Evolutionary conservation across 2,329 filamentous ascomycete genomes (phyloP).

Genomic region (Diaporthe ilicicola): DNA sequence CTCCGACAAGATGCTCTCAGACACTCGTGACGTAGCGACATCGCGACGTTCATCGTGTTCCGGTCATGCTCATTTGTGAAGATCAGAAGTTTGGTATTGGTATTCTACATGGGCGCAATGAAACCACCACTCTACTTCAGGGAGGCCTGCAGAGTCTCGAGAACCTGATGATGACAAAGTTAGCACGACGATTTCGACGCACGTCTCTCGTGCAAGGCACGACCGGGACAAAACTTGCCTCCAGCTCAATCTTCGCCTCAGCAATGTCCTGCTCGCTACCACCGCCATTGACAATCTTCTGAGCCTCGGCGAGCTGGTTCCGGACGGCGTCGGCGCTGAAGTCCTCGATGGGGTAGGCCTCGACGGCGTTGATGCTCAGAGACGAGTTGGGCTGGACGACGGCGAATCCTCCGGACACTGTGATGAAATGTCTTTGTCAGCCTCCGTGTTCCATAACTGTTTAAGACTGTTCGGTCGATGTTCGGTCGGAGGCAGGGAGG

Average conservation of each 20-base stretch:
- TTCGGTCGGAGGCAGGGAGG: neutral
- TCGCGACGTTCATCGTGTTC: neutral
- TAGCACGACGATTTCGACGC: conserved; percentile 41
- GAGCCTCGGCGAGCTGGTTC: conserved; percentile 90
- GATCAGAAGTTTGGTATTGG: conserved; percentile 27
- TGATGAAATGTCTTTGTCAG: conserved; percentile 29
- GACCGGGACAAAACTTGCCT: conserved; percentile 66
- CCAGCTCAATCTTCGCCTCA: conserved; percentile 98
- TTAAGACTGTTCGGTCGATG: neutral
- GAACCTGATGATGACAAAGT: conserved; percentile 65
- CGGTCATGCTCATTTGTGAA: neutral
- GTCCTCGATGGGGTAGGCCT: conserved; percentile 93
- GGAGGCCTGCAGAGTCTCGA: conserved; percentile 82
- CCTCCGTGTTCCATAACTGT: neutral
- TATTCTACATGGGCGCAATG: conserved; percentile 48
- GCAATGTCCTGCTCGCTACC: conserved; percentile 98
- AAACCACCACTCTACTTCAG: conserved; percentile 72
- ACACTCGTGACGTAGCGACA: neutral
- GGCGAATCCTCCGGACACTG: conserved; percentile 96
- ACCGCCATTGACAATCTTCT: conserved; percentile 89
- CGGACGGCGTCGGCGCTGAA: conserved; percentile 93
- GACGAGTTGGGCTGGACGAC: conserved; percentile 94
- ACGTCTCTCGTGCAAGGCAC: neutral
- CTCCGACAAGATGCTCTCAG: neutral
- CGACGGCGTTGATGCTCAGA: conserved; percentile 97